Conservation (phyloP, 1,139 yeast species). For the Debaryomycetaceae sp. region DNA sequence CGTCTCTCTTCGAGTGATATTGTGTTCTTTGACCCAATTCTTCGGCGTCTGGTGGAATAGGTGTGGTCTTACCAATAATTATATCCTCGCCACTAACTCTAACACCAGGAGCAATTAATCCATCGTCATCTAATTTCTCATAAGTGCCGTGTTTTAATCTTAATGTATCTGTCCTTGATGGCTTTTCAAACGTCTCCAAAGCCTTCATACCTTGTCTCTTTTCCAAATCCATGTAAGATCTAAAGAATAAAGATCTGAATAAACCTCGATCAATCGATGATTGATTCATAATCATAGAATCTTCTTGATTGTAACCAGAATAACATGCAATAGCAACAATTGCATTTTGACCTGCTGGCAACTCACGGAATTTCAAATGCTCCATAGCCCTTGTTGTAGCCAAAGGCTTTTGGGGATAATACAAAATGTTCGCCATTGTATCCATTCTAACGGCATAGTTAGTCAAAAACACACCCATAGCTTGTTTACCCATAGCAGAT, state of each 20-base stretch:
- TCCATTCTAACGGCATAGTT: conserved; percentile 98
- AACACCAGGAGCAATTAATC: conserved; percentile 96
- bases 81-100: conserved; percentile 99
- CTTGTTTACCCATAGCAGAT: conserved; percentile 99
- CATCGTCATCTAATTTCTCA: conserved; percentile 97
- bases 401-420: conserved; percentile 98
- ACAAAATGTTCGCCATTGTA: conserved; percentile 96
- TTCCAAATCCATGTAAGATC: conserved; percentile 98
- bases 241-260: conserved; percentile 90
- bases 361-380: conserved; percentile 91
- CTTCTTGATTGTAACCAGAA: conserved; percentile 99
- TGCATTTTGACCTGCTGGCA: conserved; percentile 99
- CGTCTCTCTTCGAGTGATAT: conserved; percentile 97
- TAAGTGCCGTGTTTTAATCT: conserved; percentile 97
- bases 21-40: conserved; percentile 98
- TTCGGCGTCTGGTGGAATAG: conserved; percentile 96
- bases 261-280: conserved; percentile 95
- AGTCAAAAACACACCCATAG: conserved; percentile 99
- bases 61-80: conserved; percentile 97
- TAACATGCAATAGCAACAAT: conserved; percentile 97
- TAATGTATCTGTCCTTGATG: conserved; percentile 89
- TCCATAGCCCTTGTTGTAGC: conserved; percentile 99
- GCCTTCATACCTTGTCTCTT: conserved; percentile 98
- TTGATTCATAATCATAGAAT: conserved; percentile 99
- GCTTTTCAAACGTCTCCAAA: conserved; percentile 93